Evolutionary conservation across 352 stramenopile species (phyloP), one percentile per base, ranked within the genome.

Genomic region (Pythium plurisporium): DNA sequence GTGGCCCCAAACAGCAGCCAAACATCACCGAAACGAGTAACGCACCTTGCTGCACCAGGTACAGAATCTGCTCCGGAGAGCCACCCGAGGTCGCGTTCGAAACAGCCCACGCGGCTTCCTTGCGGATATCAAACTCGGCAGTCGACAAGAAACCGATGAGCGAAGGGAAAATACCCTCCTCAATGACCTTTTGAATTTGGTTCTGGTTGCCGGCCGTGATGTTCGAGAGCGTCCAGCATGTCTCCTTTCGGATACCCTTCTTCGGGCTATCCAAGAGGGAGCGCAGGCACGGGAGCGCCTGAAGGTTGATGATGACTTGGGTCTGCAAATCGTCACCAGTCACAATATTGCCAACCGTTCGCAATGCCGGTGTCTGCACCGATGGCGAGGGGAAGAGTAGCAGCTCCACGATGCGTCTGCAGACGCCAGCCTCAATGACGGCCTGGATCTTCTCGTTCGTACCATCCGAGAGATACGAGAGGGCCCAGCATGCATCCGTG

Each of bases 151-250:
- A 89, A 59, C 87, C 80, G 69, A 99, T 98, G 43, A 99, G 74
- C 43, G 96, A 92, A 36, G 95, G 95, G 60, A 99, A 97, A 67
- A 99, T 98, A 54, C 98, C 95, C 40, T 89, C 92, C 46, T 99
- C 93, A 58, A 99, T 95, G 41, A 99, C 97, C 29, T 87, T 89
- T 71, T 99, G 94, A 54, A 99, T 99, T 82, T 99, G 97, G 63
- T 98, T 91, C 76, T 98, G 94, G 80, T 97, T 99, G 42, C 97
- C 97, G 5, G 97, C 97, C 25, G 96, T 99, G 72, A 99, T 99
- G 78, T 99, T 99, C 22, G 95, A 99, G 56, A 99, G 95, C 26
- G 97, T 99, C 97, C 97, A 99, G 80, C 96, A 99, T 3, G 97
- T 96, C 73, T 99, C 97, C 74, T 99, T 99, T 56, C 96, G 85